Percentiles rank a stretch among this genome's conserved stretches.
Evolutionary conservation across 1,284 basidiomycete genomes (phyloP).

Genomic region (Irpex rosettiformis): DNA sequence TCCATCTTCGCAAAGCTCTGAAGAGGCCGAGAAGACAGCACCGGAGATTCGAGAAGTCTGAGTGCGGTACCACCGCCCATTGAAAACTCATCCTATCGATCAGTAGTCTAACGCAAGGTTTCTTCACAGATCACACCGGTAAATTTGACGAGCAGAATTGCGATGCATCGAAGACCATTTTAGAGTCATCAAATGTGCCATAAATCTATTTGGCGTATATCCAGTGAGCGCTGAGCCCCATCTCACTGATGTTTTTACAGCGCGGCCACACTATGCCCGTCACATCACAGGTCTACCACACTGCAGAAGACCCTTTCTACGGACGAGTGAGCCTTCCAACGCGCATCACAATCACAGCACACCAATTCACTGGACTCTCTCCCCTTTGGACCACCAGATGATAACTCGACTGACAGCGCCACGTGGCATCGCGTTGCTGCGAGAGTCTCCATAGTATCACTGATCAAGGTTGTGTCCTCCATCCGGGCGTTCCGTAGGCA

Average conservation of each 20-base stretch:
- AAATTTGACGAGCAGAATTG: not conserved
- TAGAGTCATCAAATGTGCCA: not conserved
- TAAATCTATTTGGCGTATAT: not conserved
- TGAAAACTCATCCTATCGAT: not conserved
- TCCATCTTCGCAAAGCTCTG: not conserved
- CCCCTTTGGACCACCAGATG: not conserved
- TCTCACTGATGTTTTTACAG: not conserved
- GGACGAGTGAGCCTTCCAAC: not conserved
- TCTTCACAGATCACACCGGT: not conserved
- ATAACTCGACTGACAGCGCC: not conserved
- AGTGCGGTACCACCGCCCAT: not conserved
- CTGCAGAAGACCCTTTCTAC: not conserved
- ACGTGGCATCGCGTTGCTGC: not conserved
- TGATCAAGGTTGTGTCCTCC: not conserved
- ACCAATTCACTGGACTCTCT: not conserved
- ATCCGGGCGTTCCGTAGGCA: not conserved
- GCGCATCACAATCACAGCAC: not conserved
- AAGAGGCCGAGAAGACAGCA: not conserved
- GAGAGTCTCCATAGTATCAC: slow-evolving; percentile 2
- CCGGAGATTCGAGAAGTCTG: not conserved
- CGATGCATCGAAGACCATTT: not conserved
- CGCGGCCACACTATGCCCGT: not conserved
- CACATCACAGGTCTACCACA: not conserved
- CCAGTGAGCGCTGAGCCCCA: not conserved
- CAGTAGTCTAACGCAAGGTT: not conserved